Base-by-base conservation (phyloP, 176 grass and related monocot genomes). In the Coix lacrymajobi region DNA sequence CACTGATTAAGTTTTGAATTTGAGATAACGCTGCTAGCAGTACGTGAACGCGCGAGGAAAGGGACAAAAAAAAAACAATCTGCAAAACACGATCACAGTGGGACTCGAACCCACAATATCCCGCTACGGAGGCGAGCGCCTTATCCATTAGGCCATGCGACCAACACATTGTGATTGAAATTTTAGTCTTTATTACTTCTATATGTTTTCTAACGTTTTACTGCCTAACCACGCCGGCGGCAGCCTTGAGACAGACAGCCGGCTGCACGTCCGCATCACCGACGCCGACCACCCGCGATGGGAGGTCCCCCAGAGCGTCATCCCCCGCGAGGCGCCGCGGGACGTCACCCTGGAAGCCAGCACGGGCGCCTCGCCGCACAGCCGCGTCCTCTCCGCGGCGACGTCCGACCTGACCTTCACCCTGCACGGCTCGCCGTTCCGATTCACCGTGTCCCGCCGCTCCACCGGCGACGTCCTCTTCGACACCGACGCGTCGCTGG, bases 101-200 rank as follows among this genome's bases (percentile, higher is more conserved):
- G 92, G 89, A 97, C 92, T 94, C 94, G 88, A 97, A 94, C 92
- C 85, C 94, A 97, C 89, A 97, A 90, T 94, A 92, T 97, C 92
- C 92, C 85, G 90, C 92, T 94, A 89, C 92, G 90, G 90, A 97
- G 94, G 94, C 85, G 94, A 97, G 92, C 90, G 83, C 92, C 94
- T 97, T 97, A 97, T 97, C 92, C 94, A 97, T 97, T 94, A 97
- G 88, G 92, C 92, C 94, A 94, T n/a, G n/a, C 5, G 49, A 20
- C 46, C 45, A 51, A 4, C 4, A 49, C 13, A 17, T 49, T 49
- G 7, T 43, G 0, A 3, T 1, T 43, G 2, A 3, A 4, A 46
- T 46, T 46, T 46, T 15, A 5, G 3, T 0, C 1, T 4, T 17
- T 19, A 19, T 49, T 49, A 14, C 2, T 51, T 2, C 1, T 19